Evolutionary conservation across 345 rosid species (phyloP).

Genomic region (Excoecaria agallocha): DNA sequence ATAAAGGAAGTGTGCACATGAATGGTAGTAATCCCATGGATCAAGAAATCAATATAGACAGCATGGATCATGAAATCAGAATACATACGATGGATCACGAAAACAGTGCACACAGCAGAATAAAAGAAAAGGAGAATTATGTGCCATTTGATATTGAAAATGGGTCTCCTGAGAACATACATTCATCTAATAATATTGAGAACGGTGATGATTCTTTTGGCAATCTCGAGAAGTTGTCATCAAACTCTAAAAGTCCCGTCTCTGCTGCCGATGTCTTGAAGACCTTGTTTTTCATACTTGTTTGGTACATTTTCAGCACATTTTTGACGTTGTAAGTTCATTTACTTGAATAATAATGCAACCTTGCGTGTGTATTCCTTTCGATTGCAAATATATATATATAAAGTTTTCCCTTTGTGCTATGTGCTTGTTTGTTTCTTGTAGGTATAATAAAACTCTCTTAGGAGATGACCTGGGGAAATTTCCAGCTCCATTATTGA

Average conservation of each 20-base stretch:
- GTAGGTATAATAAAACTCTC: conserved; percentile 91
- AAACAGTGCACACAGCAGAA: conserved; percentile 5
- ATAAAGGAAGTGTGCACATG: not conserved
- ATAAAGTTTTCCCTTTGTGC: conserved; percentile 1
- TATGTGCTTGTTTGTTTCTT: conserved; percentile 4
- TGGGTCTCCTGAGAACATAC: conserved; percentile 17
- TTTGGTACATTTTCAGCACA: conserved; percentile 99
- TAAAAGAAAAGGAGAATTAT: conserved; percentile 30
- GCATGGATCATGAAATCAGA: conserved; percentile 4
- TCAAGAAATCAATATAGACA: conserved; percentile 9
- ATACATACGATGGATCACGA: conserved; percentile 14
- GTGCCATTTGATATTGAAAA: conserved; percentile 61
- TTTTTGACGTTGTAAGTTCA: conserved; percentile 92
- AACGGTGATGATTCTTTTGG: conserved; percentile 32
- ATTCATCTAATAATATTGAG: conserved; percentile 15
- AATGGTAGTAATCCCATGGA: conserved; percentile 9
- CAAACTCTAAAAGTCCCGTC: conserved; percentile 26
- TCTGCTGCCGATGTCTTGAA: conserved; percentile 76
- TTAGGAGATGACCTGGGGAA: conserved; percentile 93
- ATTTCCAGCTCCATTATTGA: conserved; percentile 95
- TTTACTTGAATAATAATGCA: conserved; percentile 4
- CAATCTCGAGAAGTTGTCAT: conserved; percentile 30
- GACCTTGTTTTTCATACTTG: conserved; percentile 88
- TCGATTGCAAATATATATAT: not conserved
- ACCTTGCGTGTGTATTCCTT: not conserved